Evolutionary conservation across 345 rosid species (phyloP).

Genomic region (Lepidium sativum): DNA sequence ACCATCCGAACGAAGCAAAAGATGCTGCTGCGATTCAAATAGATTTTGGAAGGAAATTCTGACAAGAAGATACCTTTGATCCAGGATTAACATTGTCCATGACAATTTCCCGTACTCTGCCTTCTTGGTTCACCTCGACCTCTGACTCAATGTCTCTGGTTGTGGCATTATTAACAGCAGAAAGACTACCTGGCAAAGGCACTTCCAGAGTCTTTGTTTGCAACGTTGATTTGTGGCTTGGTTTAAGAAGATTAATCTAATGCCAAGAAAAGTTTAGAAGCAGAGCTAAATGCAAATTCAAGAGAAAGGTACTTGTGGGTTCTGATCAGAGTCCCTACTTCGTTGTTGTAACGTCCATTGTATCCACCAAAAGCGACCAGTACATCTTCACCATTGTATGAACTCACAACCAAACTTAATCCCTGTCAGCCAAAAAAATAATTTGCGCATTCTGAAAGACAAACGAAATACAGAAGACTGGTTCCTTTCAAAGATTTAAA

Average conservation of each 20-base stretch:
- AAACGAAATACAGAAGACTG: background rate
- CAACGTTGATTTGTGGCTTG: conserved; percentile 85
- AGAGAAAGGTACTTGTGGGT: background rate
- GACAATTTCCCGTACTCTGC: conserved; percentile 80
- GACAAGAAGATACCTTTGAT: conserved; percentile 39
- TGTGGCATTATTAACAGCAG: conserved; percentile 61
- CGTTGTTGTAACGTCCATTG: conserved; percentile 89
- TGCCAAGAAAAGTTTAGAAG: conserved; percentile 16
- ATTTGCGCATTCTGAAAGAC: background rate
- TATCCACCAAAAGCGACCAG: conserved; percentile 96
- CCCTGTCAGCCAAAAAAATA: conserved; percentile 42
- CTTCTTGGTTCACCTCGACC: conserved; percentile 64
- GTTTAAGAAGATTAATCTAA: conserved; percentile 86
- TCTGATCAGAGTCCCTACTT: conserved; percentile 38
- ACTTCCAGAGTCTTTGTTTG: conserved; percentile 52
- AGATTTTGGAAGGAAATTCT: background rate
- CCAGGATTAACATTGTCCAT: conserved; percentile 59
- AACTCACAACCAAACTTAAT: conserved; percentile 78
- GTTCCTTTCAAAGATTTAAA: background rate
- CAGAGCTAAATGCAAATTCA: background rate
- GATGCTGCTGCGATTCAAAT: background rate
- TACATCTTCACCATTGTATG: conserved; percentile 75
- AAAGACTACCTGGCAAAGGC: conserved; percentile 66
- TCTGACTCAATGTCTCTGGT: conserved; percentile 86
- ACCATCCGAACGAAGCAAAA: background rate